Evolutionary conservation across 1,139 yeast species (phyloP).

Genomic region (Groenewaldozyma auringiensis): DNA sequence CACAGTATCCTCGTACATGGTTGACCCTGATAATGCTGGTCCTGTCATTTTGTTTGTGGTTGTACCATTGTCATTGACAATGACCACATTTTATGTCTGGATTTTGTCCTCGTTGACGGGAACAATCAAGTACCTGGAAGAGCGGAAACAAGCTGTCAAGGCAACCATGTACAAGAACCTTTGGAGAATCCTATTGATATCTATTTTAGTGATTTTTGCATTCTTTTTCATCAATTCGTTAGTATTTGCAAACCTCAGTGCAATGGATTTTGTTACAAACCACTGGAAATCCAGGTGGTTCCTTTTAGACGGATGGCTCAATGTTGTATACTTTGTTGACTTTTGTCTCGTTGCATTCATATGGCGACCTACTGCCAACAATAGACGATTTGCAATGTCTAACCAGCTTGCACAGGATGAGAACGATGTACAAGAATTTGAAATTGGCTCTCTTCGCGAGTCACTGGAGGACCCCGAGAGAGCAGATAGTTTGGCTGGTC

Average conservation of each 20-base stretch:
- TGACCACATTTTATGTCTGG: slow-evolving; percentile 67
- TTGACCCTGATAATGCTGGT: slow-evolving; percentile 40
- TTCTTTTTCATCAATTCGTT: slow-evolving; percentile 69
- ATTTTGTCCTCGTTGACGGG: slow-evolving; percentile 64
- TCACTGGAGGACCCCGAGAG: slow-evolving; percentile 31
- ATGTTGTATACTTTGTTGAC: slow-evolving; percentile 75
- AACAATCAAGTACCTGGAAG: slow-evolving; percentile 65
- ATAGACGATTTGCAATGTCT: slow-evolving; percentile 89
- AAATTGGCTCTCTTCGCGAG: slow-evolving; percentile 37
- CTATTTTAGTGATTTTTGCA: slow-evolving; percentile 49
- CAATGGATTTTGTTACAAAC: slow-evolving; percentile 69
- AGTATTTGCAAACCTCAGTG: slow-evolving; percentile 63
- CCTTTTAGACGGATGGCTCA: slow-evolving; percentile 90
- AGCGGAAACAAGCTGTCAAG: slow-evolving; percentile 89
- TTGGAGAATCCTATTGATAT: slow-evolving; percentile 63
- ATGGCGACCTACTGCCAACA: slow-evolving; percentile 97
- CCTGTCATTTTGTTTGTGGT: slow-evolving; percentile 45
- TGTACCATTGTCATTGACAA: slow-evolving; percentile 62
- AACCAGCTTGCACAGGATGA: slow-evolving; percentile 84
- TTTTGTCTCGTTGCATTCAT: slow-evolving; percentile 80
- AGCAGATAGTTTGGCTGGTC: slow-evolving; percentile 10
- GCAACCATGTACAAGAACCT: slow-evolving; percentile 75
- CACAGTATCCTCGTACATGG: slow-evolving; percentile 59
- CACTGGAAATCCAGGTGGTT: slow-evolving; percentile 93
- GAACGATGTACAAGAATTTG: slow-evolving; percentile 52